Base-by-base conservation (phyloP, 768 basidiomycete species). In the Lactarius indigo region DNA sequence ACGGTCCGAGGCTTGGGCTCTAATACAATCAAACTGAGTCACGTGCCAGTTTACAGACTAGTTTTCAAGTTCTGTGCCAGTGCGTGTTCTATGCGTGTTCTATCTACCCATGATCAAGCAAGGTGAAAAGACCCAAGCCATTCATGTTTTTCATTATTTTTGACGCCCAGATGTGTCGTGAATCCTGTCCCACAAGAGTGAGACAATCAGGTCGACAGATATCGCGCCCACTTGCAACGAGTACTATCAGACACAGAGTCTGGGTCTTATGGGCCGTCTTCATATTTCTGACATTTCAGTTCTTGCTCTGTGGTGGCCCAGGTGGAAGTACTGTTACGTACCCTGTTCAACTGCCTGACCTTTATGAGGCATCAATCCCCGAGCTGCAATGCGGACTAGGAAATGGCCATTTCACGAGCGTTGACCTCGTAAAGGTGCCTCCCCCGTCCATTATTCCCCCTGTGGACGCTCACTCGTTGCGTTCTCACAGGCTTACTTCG, bases 331-430 rank as follows among this genome's bases (percentile, higher is more conserved):
- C 10, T 35, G 33, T 18, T n/a, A 20, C 30, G 13, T 23, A 12
- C 52, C 57, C 5, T n/a, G 33, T 20, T 17, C 33, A 26, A 31
- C 67, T 80, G 23, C 80, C 81, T 2, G 79, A 81, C 63, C 68
- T 82, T 4, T 79, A 80, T 60, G 79, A 82, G 57, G 80, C 81
- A 1, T 75, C 76, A 1, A 66, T 82, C 57, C 64, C 65, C 4
- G 79, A 81, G 57, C 73, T 81, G 7, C 79, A 82, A 66, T 65
- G 65, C 2, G 80, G 81, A 13, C 71, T 81, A 44, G 74, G 75
- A 13, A 69, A 72, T 1, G 75, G 76, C 9, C 68, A 68, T 33
- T 81, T 82, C 61, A 79, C 73, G 9, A 80, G 79, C 50, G 80
- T 80, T 2, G 76, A 81, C 63, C 72, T 81, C 12, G 77, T 82